phyloP scores from a whole-genome alignment of 2,329 filamentous ascomycete species.

The Aspergillus caelatus region DNA sequence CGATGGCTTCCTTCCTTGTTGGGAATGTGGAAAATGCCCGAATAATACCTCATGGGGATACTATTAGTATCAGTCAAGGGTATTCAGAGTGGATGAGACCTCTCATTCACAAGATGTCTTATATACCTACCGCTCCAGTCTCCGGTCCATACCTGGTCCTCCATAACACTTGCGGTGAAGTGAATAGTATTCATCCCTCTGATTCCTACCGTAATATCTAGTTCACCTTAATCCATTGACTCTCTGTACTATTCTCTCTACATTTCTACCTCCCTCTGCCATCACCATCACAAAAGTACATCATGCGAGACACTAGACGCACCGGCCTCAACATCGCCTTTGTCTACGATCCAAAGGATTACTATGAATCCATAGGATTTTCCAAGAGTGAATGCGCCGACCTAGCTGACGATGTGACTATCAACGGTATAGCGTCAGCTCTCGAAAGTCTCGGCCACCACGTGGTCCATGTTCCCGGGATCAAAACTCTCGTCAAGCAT shows the following conservation, averaged over 20 bases:
- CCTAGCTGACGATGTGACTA: constrained; percentile 20
- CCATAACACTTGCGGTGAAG: not conserved
- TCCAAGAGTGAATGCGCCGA: constrained; percentile 19
- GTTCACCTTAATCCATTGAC: not conserved
- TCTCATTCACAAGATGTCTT: not conserved
- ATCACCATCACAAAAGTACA: not conserved
- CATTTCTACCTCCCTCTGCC: not conserved
- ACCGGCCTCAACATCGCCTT: constrained; percentile 13
- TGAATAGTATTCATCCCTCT: not conserved
- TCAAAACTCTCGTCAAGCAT: constrained; percentile 19
- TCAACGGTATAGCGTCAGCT: constrained; percentile 13
- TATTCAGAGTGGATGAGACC: not conserved
- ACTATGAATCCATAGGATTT: constrained; percentile 16
- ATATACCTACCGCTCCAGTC: not conserved
- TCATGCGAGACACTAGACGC: not conserved
- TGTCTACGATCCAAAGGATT: constrained; percentile 15
- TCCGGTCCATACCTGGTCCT: not conserved
- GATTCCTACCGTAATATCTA: not conserved
- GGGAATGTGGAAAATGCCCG: not conserved
- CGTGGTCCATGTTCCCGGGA: constrained; percentile 17
- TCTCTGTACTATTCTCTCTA: not conserved
- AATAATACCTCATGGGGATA: not conserved
- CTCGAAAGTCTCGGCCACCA: constrained; percentile 19
- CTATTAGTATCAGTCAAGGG: not conserved
- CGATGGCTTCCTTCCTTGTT: not conserved